A percentile compares a stretch with the other conserved stretches of the same genome.
Evolutionary conservation across 441 rosid species (phyloP).

Genomic region (Pelargonium cotyledonis): DNA sequence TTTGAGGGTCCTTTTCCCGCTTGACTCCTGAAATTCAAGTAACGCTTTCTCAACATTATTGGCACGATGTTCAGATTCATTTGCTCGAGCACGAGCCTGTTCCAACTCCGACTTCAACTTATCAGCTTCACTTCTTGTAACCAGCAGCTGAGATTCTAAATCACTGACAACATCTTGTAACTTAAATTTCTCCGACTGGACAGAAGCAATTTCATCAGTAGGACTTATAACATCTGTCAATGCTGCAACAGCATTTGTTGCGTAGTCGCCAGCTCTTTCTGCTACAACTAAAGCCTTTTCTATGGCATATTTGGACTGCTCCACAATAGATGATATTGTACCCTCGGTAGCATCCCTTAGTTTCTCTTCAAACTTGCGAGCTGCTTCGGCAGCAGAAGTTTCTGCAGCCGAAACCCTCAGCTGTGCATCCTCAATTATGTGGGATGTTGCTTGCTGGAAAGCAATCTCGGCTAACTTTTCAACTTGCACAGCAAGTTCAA

Average conservation of each 20-base stretch:
- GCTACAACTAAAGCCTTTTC: slow-evolving; percentile 36
- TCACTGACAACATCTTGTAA: slow-evolving; percentile 27
- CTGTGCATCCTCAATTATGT: slow-evolving; percentile 34
- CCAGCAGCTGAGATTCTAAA: slow-evolving; percentile 35
- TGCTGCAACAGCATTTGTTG: slow-evolving; percentile 27
- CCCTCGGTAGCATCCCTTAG: slow-evolving; percentile 37
- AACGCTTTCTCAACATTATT: slow-evolving; percentile 34
- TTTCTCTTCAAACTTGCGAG: slow-evolving; percentile 35
- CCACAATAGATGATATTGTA: slow-evolving; percentile 33
- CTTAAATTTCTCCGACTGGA: slow-evolving; percentile 32
- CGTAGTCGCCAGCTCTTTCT: slow-evolving; percentile 32
- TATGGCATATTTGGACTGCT: slow-evolving; percentile 43
- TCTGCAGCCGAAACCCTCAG: slow-evolving; percentile 41
- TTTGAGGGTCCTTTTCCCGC: slow-evolving; percentile 23
- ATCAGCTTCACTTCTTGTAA: slow-evolving; percentile 29
- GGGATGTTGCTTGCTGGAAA: slow-evolving; percentile 38
- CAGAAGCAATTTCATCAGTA: slow-evolving; percentile 31
- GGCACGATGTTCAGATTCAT: slow-evolving; percentile 34
- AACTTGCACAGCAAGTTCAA: slow-evolving; percentile 46
- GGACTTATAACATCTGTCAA: slow-evolving; percentile 22
- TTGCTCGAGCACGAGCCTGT: slow-evolving; percentile 26
- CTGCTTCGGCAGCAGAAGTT: slow-evolving; percentile 37
- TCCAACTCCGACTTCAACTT: slow-evolving; percentile 39
- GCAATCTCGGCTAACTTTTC: slow-evolving; percentile 44
- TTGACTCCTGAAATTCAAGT: slow-evolving; percentile 38